phyloP scores from a whole-genome alignment of 352 stramenopile species.

The Globisporangium cylindrosporum region DNA sequence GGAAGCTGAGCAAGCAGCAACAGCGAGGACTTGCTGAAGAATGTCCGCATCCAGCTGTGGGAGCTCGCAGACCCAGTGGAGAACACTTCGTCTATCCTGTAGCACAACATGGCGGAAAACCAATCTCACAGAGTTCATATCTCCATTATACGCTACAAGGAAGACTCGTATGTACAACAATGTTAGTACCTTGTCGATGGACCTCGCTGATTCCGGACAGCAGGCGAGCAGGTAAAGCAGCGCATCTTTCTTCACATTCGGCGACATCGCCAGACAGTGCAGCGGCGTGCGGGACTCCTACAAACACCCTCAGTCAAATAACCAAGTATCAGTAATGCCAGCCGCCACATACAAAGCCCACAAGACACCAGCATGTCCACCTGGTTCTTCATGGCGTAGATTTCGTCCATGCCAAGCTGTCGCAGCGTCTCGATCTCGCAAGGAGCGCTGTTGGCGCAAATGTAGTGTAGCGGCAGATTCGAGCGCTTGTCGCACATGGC shows the following conservation, averaged over 20 bases:
- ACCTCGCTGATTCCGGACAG: conserved; percentile 26
- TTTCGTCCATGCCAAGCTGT: conserved; percentile 27
- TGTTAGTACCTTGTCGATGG: conserved; percentile 34
- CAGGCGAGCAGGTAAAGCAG: conserved; percentile 39
- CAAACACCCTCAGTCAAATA: background rate
- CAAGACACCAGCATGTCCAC: conserved; percentile 11
- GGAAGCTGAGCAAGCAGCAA: conserved; percentile 17
- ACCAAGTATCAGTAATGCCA: background rate
- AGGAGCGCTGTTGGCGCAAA: conserved; percentile 41
- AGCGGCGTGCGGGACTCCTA: conserved; percentile 45
- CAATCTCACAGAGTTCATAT: conserved; percentile 8
- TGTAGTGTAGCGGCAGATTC: conserved; percentile 47
- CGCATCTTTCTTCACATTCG: conserved; percentile 26
- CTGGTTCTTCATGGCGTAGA: conserved; percentile 38
- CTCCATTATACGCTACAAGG: background rate
- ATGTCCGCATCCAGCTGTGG: conserved; percentile 25
- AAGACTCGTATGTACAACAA: background rate
- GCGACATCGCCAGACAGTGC: conserved; percentile 35
- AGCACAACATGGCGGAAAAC: background rate
- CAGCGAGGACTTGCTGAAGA: conserved; percentile 20
- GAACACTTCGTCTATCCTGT: conserved; percentile 42
- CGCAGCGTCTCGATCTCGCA: conserved; percentile 40
- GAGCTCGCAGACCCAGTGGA: conserved; percentile 59
- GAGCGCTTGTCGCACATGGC: conserved; percentile 41
- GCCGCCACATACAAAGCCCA: no score